Evolutionary conservation across 352 stramenopile species (phyloP), one percentile per base, ranked within the genome.

Genomic region (Globisporangium paddicum): DNA sequence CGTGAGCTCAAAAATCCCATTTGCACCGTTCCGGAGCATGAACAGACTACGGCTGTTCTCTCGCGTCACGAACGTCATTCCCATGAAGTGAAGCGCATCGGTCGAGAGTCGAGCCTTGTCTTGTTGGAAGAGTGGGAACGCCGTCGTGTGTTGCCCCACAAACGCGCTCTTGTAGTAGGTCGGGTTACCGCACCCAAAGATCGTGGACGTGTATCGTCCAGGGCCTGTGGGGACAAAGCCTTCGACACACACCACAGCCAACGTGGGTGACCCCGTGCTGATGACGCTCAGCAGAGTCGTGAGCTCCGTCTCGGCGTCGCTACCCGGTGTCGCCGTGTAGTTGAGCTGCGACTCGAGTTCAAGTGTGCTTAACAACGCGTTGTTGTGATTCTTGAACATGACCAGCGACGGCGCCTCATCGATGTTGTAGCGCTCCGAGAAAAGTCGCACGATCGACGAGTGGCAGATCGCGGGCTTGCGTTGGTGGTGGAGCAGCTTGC

Each of bases 401-500:
- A 67, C 25, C 16, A 44, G 47, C 42, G 14, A 40, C 19, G 60
- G 50, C 55, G 59, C 40, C 35, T 35, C 60, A 35, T 70, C 9
- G 42, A 73, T 40, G 34, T 52, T 52, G 54, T 84, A 86, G 21
- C 74, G 74, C 10, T 67, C 62, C 16, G 40, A 41, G 30, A 89
- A 87, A 16, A 71, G 58, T 5, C 69, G 70, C 10, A 84, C 79
- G 30, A 87, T 71, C 11, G 68, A 41, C 13, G 72, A 74, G 34
- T 80, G 71, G 54, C 79, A 89, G 14, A 87, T 69, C 10, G 68
- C 67, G 1, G 79, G 79, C 38, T 78, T 73, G 16, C 73, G 72
- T 26, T 84, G 47, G 25, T 68, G 52, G 50, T 71, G 72, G 23
- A 89, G 52, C 6, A 87, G 60, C 34, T 79, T 63, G 54, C 79